Evolutionary conservation across 2,329 filamentous ascomycete genomes (phyloP).

Genomic region (Scedosporium dehoogii): DNA sequence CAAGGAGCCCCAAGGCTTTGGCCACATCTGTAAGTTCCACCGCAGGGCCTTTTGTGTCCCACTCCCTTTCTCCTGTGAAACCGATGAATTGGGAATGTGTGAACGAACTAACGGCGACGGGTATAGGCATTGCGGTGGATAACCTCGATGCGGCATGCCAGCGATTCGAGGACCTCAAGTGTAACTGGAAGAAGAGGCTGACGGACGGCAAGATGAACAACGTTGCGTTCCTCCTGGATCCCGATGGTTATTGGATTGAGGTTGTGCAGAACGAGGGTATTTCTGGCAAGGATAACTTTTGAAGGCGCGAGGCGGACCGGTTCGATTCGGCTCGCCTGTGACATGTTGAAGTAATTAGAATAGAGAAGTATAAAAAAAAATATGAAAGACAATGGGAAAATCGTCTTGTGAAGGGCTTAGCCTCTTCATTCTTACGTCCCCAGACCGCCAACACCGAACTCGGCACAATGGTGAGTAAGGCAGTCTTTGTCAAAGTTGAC

Average conservation of each 20-base stretch:
- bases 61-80: background rate
- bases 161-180: slow-evolving; percentile 71
- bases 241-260: slow-evolving; percentile 78
- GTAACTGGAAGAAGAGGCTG: slow-evolving; percentile 90
- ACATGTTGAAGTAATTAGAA: background rate
- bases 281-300: slow-evolving; percentile 42
- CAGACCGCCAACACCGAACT: too few species aligned
- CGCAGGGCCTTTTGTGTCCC: background rate
- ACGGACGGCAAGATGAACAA: slow-evolving; percentile 91
- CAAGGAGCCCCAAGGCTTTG: slow-evolving; percentile 82
- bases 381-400: background rate
- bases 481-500: background rate
- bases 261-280: slow-evolving; percentile 69
- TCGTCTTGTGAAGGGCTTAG: too few species aligned
- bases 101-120: slow-evolving; percentile 11
- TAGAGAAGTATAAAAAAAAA: background rate
- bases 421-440: too few species aligned
- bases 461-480: background rate
- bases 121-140: slow-evolving; percentile 68
- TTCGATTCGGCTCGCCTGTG: background rate
- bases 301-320: slow-evolving; percentile 15
- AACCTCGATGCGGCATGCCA: slow-evolving; percentile 80
- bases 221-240: slow-evolving; percentile 83
- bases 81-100: background rate
- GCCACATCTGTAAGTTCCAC: slow-evolving; percentile 66